A percentile compares a stretch with the other conserved stretches of the same genome.
phyloP scores from a whole-genome alignment of 208 protist species.

The Leishmania amazonensis region DNA sequence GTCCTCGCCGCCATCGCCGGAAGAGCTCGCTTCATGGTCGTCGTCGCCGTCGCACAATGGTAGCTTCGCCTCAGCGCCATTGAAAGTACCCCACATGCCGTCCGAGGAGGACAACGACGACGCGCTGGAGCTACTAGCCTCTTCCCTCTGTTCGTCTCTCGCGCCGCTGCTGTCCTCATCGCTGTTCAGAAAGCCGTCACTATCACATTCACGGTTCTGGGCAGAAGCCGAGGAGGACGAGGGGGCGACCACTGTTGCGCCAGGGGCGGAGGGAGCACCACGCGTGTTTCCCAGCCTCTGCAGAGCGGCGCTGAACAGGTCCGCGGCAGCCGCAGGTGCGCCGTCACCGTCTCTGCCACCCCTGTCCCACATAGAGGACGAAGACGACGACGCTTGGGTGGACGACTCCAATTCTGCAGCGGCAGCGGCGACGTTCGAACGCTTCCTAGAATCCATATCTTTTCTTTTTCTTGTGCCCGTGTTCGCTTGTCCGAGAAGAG shows the following conservation, averaged over 20 bases:
- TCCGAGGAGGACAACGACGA: constrained; percentile 32
- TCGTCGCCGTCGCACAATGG: constrained; percentile 16
- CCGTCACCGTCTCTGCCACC: not conserved
- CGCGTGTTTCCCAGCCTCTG: not conserved
- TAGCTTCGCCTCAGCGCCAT: constrained; percentile 22
- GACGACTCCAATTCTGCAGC: not conserved
- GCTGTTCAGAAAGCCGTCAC: constrained; percentile 22
- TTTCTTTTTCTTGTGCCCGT: not conserved
- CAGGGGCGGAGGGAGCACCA: not conserved
- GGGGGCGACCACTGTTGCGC: not conserved
- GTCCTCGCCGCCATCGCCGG: constrained; percentile 30
- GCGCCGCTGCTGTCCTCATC: constrained; percentile 10
- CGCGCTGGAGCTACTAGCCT: not conserved
- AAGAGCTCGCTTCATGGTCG: constrained; percentile 6
- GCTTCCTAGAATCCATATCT: not conserved
- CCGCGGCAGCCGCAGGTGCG: not conserved
- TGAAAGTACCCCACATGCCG: constrained; percentile 48
- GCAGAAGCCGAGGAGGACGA: not conserved
- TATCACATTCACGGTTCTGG: constrained; percentile 29
- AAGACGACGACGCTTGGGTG: not conserved
- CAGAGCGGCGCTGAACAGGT: constrained; percentile 11
- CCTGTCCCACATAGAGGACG: constrained; percentile 1
- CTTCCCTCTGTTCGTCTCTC: not conserved
- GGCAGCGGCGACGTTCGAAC: not conserved
- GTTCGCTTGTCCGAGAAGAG: not conserved